These are phyloP conservation scores for Beauveria medogensis DNA, from an alignment of 2,329 filamentous ascomycete species.

Conservation along the genomic window DNA sequence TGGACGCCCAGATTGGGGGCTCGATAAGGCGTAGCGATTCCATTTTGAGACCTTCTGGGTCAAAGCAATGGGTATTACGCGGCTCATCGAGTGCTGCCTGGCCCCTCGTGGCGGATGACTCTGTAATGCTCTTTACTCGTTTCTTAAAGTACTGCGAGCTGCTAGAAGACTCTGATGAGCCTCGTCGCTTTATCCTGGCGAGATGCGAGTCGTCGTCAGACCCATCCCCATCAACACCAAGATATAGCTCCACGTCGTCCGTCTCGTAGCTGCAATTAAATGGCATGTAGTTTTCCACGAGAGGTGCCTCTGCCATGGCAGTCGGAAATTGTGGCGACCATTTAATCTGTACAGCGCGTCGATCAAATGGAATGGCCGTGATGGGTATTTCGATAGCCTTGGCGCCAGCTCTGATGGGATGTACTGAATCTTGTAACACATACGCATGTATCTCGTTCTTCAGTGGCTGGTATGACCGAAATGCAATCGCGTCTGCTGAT, in stretches of 20 bases:
- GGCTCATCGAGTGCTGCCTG: neutral
- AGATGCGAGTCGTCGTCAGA: neutral
- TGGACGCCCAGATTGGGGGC: constrained; percentile 57
- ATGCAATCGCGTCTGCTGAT: neutral
- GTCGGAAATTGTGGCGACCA: too few species aligned
- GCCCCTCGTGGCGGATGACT: too few species aligned
- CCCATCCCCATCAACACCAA: neutral
- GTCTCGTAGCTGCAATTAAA: neutral
- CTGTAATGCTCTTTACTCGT: neutral
- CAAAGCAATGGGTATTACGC: neutral
- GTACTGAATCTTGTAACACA: constrained; percentile 20
- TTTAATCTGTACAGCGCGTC: neutral
- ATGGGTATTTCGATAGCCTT: constrained; percentile 17
- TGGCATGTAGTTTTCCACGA: neutral
- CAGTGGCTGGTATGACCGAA: constrained; percentile 12
- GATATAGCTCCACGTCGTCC: neutral
- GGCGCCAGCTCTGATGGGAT: neutral
- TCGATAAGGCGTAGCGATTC: constrained; percentile 15
- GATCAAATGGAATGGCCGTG: constrained; percentile 17
- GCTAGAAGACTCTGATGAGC: neutral
- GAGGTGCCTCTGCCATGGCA: neutral
- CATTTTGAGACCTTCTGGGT: neutral
- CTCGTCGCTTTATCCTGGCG: neutral
- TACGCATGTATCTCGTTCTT: constrained; percentile 13
- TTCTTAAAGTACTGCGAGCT: neutral